phyloP scores from a whole-genome alignment of 352 stramenopile species.

The Globisporangium sylvaticum region DNA sequence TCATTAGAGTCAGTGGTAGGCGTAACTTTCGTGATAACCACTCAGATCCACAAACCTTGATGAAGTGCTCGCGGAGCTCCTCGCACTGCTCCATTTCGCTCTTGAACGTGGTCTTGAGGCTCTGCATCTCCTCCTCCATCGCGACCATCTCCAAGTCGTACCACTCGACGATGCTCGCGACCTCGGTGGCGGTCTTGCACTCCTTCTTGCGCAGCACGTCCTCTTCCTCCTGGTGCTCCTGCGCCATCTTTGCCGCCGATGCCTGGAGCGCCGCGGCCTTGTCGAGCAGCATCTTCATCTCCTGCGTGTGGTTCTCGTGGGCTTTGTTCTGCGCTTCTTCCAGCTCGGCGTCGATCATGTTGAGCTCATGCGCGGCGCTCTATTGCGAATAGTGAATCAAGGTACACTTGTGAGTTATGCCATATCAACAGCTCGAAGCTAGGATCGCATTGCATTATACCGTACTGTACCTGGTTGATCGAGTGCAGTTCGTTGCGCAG shows the following conservation, averaged over 20 bases:
- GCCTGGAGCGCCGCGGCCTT: constrained; percentile 49
- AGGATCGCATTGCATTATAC: too few relatives aligned
- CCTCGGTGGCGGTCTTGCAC: constrained; percentile 71
- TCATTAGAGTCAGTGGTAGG: not conserved
- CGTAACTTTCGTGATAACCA: not conserved
- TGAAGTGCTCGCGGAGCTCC: constrained; percentile 81
- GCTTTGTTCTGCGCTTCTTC: constrained; percentile 71
- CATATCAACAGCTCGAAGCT: not conserved
- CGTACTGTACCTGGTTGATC: constrained; percentile 57
- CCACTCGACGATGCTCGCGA: constrained; percentile 65
- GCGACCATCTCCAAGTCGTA: constrained; percentile 74
- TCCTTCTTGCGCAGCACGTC: constrained; percentile 79
- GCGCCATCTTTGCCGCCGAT: constrained; percentile 62
- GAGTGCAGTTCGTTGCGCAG: constrained; percentile 68
- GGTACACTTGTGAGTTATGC: not conserved
- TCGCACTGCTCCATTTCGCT: constrained; percentile 53
- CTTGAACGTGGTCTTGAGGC: constrained; percentile 38
- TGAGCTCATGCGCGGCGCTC: constrained; percentile 67
- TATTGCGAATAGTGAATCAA: constrained; percentile 8
- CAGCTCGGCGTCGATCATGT: constrained; percentile 69
- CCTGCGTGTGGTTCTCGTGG: constrained; percentile 71
- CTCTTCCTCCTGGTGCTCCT: constrained; percentile 82
- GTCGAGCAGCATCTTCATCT: constrained; percentile 71
- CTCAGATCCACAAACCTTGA: constrained; percentile 38
- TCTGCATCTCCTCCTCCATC: constrained; percentile 51